Evolutionary conservation across 2,329 filamentous ascomycete species (phyloP), one percentile per base, ranked within the genome.

Genomic region (Monilinia laxa): DNA sequence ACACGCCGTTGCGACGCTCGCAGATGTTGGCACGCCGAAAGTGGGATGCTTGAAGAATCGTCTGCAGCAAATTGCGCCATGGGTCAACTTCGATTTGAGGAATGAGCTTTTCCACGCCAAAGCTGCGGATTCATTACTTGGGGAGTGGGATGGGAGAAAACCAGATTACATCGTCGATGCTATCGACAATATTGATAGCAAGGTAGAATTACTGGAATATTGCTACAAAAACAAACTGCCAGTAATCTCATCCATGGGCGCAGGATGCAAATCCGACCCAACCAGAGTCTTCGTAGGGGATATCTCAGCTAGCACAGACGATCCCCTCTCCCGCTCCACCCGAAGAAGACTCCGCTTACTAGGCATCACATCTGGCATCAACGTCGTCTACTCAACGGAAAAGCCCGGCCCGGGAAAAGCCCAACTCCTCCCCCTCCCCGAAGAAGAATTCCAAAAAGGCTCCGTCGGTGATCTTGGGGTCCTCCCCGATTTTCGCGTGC

Each of bases 181-280:
- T 28, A 99, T 99, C 71, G 95, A 99, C 78, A 98, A 99, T 76
- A 98, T 99, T 70, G 92, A 97, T 62, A 96, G 92, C 64, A 99
- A 99, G 80, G 94, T 99, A 3, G 90, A 89, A 23, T 81, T 99
- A 65, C 82, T 99, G 52, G 88, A 92, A 74, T 96, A 96, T 79
- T 99, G 95, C 79, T 84, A 93, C 76, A 85, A 88, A 68, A 85
- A 92, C 75, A 82, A 84, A 1, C 81, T 98, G 35, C 89, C 87
- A 0, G 92, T 99, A 38, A 93, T 99, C 69, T 95, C 92, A 20
- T 91, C 92, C 42, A 98, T 98, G 93, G 95, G 95, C 0, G 95
- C 95, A 0, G 95, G 93, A 0, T 97, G 92, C 79, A 99, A 98
- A 81, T 94, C 91, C 56, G 87, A 90, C 57, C 87, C 87, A 1